Base-by-base conservation (phyloP, 2,329 filamentous ascomycete species). In the Cladosporium oxysporum region DNA sequence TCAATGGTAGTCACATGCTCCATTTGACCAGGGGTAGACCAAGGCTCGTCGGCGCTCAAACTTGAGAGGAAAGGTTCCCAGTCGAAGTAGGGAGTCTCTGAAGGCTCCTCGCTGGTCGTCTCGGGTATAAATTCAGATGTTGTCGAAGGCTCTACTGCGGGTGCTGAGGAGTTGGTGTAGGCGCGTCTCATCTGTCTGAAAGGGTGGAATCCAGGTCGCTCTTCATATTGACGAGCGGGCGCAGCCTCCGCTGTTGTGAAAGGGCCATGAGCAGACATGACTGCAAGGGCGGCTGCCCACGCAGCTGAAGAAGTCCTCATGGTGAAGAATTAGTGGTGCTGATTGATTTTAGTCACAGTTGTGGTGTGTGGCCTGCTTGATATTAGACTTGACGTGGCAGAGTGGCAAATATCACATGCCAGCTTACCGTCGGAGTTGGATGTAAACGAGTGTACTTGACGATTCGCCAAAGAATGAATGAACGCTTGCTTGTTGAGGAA, bases 381-480 rank as follows among this genome's bases (percentile, higher is more conserved):
- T 31, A 29, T 53, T 58, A 53, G 65, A 61, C 53, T 47, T 26
- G 62, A 64, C 23, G 62, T 65, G 61, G 63, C 18, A 55, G 58
- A 62, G 71, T 65, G 41, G 21, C 35, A 41, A 53, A 47, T 21
- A 62, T 68, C 66, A 65, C 64, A 60, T 49, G 64, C 62, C 53
- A 33, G 65, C 71, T 68, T 68, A 75, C 73, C 75, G 77, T 81
- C 74, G 76, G 75, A 75, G 72, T 68, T 69, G 66, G 67, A 68
- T 74, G 72, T 77, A 83, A 83, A 83, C 81, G 82, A 83, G 79
- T 83, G 82, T 80, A 81, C 76, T 81, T 83, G 81, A 83, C 81
- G 74, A 72, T 67, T 69, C 71, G 72, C 71, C 74, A 71, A 71
- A 64, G 67, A 69, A 65, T 65, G 67, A 70, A 63, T 41, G 50